Conservation (phyloP, 495 filamentous ascomycete genomes). For the Pyrenopolyporus hunteri region DNA sequence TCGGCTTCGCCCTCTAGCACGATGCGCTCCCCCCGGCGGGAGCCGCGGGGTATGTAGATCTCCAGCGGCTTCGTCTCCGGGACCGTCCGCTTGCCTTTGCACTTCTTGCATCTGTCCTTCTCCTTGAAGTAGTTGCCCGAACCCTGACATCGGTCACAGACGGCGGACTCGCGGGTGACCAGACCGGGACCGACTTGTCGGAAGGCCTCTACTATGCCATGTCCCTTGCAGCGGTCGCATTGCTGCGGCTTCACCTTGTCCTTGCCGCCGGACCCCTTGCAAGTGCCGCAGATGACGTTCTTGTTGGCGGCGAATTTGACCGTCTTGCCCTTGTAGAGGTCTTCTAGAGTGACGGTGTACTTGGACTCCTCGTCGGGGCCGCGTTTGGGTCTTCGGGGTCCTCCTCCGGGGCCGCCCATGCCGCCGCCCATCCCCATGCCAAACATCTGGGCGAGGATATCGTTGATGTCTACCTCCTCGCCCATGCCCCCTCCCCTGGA, state of each 20-base stretch:
- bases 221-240: slow-evolving; percentile 82
- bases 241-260: slow-evolving; percentile 85
- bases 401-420: slow-evolving; percentile 53
- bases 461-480: slow-evolving; percentile 80
- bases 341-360: slow-evolving; percentile 88
- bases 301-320: slow-evolving; percentile 94
- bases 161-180: slow-evolving; percentile 72
- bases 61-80: slow-evolving; percentile 92
- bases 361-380: slow-evolving; percentile 86
- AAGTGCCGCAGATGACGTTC: slow-evolving; percentile 84
- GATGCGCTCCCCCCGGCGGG: slow-evolving; percentile 86
- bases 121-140: slow-evolving; percentile 84
- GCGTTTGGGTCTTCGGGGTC: slow-evolving; percentile 65
- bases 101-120: slow-evolving; percentile 98
- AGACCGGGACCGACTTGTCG: slow-evolving; percentile 80
- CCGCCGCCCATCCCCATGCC: slow-evolving; percentile 72
- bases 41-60: slow-evolving; percentile 91
- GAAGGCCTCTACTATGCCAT: slow-evolving; percentile 73
- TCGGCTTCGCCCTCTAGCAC: slow-evolving; percentile 94
- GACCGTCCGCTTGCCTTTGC: slow-evolving; percentile 84
- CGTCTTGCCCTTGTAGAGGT: slow-evolving; percentile 97
- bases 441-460: slow-evolving; percentile 94
- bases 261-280: slow-evolving; percentile 90
- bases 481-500: slow-evolving; percentile 69
- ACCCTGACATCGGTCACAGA: slow-evolving; percentile 80